Percentiles rank a stretch among this genome's conserved stretches.
These are phyloP conservation scores for Ophiosphaerella herpotricha DNA, from an alignment of 2,329 filamentous ascomycete genomes.

Conservation along the genomic window DNA sequence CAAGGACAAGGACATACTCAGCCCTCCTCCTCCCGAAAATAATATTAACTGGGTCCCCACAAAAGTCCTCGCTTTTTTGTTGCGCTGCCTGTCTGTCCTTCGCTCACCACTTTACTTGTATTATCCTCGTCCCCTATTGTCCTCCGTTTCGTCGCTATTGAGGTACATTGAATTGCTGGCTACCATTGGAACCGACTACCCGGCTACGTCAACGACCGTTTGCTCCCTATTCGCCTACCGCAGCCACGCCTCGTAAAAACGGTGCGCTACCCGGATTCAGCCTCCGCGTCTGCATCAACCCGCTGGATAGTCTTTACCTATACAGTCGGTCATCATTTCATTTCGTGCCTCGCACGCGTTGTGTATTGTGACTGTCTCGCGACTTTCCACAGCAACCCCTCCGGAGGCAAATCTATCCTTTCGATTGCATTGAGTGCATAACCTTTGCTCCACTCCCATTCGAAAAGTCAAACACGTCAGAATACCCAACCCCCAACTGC, in stretches of 20 bases:
- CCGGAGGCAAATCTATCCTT: conserved; percentile 23
- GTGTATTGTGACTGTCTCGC: conserved; percentile 23
- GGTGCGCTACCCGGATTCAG: conserved; percentile 27
- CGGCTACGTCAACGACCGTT: conserved; percentile 23
- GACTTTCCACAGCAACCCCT: conserved; percentile 33
- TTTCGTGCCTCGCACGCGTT: conserved; percentile 40
- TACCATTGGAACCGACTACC: conserved; percentile 17
- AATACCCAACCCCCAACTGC: background rate
- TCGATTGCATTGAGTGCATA: conserved; percentile 21
- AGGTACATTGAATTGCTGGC: background rate
- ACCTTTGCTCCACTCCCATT: conserved; percentile 1
- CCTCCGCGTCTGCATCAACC: conserved; percentile 26
- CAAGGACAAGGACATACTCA: conserved; percentile 39
- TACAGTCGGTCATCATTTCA: conserved; percentile 33
- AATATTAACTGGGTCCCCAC: conserved; percentile 35
- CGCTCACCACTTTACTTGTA: conserved; percentile 30
- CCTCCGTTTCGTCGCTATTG: conserved; percentile 30
- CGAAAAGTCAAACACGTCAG: background rate
- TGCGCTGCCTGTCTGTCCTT: conserved; percentile 27
- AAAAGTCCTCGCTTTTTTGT: conserved; percentile 33
- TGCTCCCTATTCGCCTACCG: conserved; percentile 29
- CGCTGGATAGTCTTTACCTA: conserved; percentile 18
- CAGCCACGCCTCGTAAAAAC: conserved; percentile 33
- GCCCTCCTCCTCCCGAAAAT: conserved; percentile 35
- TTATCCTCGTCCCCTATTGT: conserved; percentile 16